These are phyloP conservation scores for Phlyctochytrium planicorne DNA, from an alignment of 192 early-diverging fungal genomes.

Conservation along the genomic window DNA sequence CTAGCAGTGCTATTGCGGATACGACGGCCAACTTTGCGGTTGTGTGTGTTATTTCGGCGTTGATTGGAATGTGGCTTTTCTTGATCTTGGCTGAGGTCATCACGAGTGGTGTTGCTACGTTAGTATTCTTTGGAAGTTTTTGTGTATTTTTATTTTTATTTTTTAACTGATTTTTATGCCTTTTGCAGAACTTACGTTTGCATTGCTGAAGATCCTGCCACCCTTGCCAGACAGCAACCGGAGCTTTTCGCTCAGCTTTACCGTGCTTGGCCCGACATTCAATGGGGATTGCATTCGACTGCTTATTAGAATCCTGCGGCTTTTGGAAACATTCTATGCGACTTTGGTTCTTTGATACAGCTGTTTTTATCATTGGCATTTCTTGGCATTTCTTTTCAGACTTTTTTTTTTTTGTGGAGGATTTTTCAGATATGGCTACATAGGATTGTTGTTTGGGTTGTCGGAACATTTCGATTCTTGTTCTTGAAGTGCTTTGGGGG, in stretches of 20 bases:
- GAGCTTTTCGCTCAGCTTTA: slow-evolving; percentile 5
- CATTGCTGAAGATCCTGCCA: slow-evolving; percentile 56
- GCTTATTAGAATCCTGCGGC: neutral
- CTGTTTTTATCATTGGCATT: too few species aligned
- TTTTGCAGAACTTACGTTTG: slow-evolving; percentile 79
- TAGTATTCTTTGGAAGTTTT: neutral
- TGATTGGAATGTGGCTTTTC: slow-evolving; percentile 84
- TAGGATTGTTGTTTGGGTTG: too few species aligned
- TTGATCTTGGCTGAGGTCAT: slow-evolving; percentile 77
- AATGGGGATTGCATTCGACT: neutral
- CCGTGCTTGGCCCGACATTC: neutral
- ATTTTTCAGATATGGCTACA: too few species aligned
- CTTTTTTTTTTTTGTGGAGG: too few species aligned
- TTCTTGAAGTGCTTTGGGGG: too few species aligned
- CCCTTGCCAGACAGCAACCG: slow-evolving; percentile 6
- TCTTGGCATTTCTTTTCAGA: neutral
- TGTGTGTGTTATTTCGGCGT: slow-evolving; percentile 52
- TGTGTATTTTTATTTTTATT: neutral
- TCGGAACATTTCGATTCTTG: too few species aligned
- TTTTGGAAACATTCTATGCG: neutral
- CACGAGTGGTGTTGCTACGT: slow-evolving; percentile 75
- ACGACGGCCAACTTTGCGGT: slow-evolving; percentile 26
- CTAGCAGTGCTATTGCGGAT: slow-evolving; percentile 11
- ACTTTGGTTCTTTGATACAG: neutral
- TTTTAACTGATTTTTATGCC: neutral